phyloP scores from a whole-genome alignment of 331 rosid genomes.

The Rosa hybrid region DNA sequence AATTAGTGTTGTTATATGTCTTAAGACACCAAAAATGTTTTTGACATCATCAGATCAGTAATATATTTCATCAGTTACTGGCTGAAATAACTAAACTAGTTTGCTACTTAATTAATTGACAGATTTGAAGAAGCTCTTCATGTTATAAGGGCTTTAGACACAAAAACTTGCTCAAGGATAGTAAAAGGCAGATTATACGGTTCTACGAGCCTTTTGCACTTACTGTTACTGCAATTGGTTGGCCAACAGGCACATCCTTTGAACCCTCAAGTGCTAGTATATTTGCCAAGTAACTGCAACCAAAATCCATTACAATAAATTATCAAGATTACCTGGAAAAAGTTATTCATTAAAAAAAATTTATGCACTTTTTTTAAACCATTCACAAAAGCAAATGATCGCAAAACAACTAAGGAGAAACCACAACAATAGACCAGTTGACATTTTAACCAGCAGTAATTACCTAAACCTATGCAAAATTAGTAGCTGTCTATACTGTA shows the following conservation, averaged over 20 bases:
- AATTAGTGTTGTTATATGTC: constrained; percentile 22
- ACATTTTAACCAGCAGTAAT: too few relatives aligned
- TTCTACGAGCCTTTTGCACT: constrained; percentile 40
- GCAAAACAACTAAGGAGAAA: too few relatives aligned
- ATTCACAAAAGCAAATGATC: neutral
- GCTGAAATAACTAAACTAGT: neutral
- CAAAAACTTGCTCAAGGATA: constrained; percentile 12
- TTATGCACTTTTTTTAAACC: neutral
- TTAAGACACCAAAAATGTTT: constrained; percentile 11
- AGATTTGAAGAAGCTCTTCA: neutral
- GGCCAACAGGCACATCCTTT: constrained; percentile 88
- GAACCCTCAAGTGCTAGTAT: constrained; percentile 86
- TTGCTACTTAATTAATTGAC: constrained; percentile 10
- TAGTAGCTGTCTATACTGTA: too few relatives aligned
- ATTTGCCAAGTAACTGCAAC: constrained; percentile 80
- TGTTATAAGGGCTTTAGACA: constrained; percentile 5
- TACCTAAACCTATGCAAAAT: too few relatives aligned
- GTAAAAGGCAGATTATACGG: constrained; percentile 21
- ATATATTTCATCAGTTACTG: constrained; percentile 10
- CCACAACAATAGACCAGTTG: too few relatives aligned
- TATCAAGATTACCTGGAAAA: constrained; percentile 6
- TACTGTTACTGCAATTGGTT: constrained; percentile 94
- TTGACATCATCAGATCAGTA: neutral
- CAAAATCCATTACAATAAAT: constrained; percentile 24
- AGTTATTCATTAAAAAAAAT: constrained; percentile 5